Base-by-base conservation (phyloP, 768 basidiomycete species). In the Boletus rubropictus region DNA sequence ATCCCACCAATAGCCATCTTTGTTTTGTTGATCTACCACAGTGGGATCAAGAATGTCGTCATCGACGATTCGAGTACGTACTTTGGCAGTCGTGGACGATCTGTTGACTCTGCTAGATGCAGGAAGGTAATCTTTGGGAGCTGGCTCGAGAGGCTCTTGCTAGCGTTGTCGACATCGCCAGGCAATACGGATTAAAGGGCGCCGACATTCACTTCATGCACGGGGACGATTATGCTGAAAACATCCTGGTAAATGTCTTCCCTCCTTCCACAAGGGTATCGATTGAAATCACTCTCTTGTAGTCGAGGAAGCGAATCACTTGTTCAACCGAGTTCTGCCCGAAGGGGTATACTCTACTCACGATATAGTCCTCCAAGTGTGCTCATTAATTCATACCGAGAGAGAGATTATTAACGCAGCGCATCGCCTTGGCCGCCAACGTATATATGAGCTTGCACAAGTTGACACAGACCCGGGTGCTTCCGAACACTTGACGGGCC, bases 201-300 rank as follows among this genome's bases (percentile, higher is more conserved):
- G 22, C 66, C 38, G 75, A 75, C 32, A 58, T 76, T 12, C 64
- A 72, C 50, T 74, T 75, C 55, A 64, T 74, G 55, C 75, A 74
- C 48, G 39, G 46, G 10, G 52, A 56, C 25, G 60, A 53, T 46
- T 69, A 62, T 46, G 69, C 59, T 5, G 47, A 50, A 12, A 59
- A 58, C 49, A 52, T 69, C 50, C 58, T 44, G 54, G 64, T 57
- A 32, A 49, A 31, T 18, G 10, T 25, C n/a, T n/a, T 15, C 2
- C 7, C 3, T 43, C 10, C 7, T 6, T 46, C 39, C 18, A 20
- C 3, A 1, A 11, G n/a, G 14, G 6, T 18, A 7, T 29, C 1
- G 11, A 15, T 24, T 42, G 46, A 51, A 9, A 31, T 9, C 5
- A 34, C 12, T n/a, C 21, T 39, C 38, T 5, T 32, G 7, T 33